Conservation (phyloP, 768 basidiomycete species). For the Scleroderma bovista region DNA sequence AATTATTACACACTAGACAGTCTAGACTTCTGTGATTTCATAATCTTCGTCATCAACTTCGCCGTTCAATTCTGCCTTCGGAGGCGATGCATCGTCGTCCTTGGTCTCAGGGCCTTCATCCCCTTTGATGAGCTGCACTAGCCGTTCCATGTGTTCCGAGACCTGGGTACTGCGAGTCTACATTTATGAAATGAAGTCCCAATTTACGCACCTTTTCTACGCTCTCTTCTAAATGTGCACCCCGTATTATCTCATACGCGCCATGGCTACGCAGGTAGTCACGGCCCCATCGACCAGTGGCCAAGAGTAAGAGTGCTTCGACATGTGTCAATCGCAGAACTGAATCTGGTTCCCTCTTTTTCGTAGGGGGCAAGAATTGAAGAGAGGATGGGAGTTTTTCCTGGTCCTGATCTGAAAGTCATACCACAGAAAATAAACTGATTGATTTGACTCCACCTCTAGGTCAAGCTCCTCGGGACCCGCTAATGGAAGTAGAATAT, state of each 20-base stretch:
- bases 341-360: slow-evolving; percentile 75
- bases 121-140: slow-evolving; percentile 82
- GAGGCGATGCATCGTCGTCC: slow-evolving; percentile 31
- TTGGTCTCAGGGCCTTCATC: slow-evolving; percentile 55
- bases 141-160: slow-evolving; percentile 78
- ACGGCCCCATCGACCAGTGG: slow-evolving; percentile 85
- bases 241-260: slow-evolving; percentile 80
- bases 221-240: slow-evolving; percentile 69
- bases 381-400: slow-evolving; percentile 79
- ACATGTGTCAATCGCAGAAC: slow-evolving; percentile 75
- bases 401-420: slow-evolving; percentile 55
- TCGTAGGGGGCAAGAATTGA: slow-evolving; percentile 84
- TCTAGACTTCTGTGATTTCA: slow-evolving; percentile 70
- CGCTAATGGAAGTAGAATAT: slow-evolving; percentile 83
- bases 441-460: slow-evolving; percentile 46
- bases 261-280: slow-evolving; percentile 75
- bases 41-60: slow-evolving; percentile 59
- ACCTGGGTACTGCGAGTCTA: slow-evolving; percentile 42
- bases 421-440: not conserved
- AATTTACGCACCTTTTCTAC: slow-evolving; percentile 60
- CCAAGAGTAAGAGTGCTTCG: slow-evolving; percentile 86
- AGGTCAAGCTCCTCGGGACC: slow-evolving; percentile 94
- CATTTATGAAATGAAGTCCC: not conserved
- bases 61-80: slow-evolving; percentile 14
- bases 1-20: slow-evolving; percentile 30